Conservation (phyloP, 345 rosid genomes). For the Leavenworthia alabamica region DNA sequence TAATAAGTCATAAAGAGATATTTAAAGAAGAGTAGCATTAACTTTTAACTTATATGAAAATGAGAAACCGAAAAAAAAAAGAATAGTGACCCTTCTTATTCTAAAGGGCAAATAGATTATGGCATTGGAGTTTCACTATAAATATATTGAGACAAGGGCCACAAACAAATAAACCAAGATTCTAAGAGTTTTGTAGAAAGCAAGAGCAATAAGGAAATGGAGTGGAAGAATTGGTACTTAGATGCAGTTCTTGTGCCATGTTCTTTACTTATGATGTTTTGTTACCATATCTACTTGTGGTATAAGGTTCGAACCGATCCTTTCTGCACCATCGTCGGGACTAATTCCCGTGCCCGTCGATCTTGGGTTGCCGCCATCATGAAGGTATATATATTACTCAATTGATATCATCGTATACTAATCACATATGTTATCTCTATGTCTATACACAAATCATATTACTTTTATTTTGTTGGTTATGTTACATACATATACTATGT, state of each 20-base stretch:
- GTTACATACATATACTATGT: not conserved
- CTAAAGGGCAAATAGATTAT: slow-evolving; percentile 17
- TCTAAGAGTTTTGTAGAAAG: slow-evolving; percentile 12
- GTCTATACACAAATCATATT: not conserved
- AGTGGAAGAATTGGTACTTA: slow-evolving; percentile 46
- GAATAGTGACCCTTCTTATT: slow-evolving; percentile 8
- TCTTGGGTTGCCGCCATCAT: slow-evolving; percentile 78
- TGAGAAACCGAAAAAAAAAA: not conserved
- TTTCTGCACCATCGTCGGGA: slow-evolving; percentile 68
- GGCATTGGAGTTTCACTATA: slow-evolving; percentile 14
- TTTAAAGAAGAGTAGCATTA: slow-evolving; percentile 5
- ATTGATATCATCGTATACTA: not conserved
- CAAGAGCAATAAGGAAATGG: slow-evolving; percentile 19
- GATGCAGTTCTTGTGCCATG: slow-evolving; percentile 70
- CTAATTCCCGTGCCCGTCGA: slow-evolving; percentile 52
- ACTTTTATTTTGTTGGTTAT: not conserved
- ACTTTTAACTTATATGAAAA: slow-evolving; percentile 10
- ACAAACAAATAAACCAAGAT: slow-evolving; percentile 6
- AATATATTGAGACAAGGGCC: slow-evolving; percentile 17
- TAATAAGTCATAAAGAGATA: slow-evolving; percentile 17
- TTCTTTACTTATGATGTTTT: slow-evolving; percentile 37
- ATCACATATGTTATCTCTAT: not conserved
- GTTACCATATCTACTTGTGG: slow-evolving; percentile 67
- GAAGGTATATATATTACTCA: slow-evolving; percentile 41
- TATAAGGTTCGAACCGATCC: slow-evolving; percentile 69